These are phyloP conservation scores for Coemansia sp. DNA, from an alignment of 192 early-diverging fungal genomes.

Conservation along the genomic window DNA sequence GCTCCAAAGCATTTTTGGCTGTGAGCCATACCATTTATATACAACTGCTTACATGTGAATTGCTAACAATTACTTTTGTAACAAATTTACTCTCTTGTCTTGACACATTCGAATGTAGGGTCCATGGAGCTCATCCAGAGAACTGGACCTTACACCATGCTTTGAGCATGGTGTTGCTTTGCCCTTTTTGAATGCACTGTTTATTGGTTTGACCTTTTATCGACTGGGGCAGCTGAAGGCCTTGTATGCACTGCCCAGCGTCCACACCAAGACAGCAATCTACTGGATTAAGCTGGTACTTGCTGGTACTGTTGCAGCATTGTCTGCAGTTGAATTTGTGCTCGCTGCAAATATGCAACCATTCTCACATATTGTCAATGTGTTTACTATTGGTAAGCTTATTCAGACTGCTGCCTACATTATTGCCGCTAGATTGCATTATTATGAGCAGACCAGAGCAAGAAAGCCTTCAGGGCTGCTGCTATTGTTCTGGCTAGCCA, in stretches of 20 bases:
- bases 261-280: background rate
- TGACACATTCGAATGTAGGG: slow-evolving; percentile 8
- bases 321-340: slow-evolving; percentile 6
- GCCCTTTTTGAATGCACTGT: slow-evolving; percentile 11
- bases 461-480: slow-evolving; percentile 16
- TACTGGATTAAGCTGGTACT: slow-evolving; percentile 16
- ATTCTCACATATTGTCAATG: background rate
- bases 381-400: slow-evolving; percentile 9
- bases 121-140: slow-evolving; percentile 18
- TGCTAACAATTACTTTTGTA: no score
- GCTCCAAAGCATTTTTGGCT: no score
- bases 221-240: background rate
- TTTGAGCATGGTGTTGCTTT: slow-evolving; percentile 23
- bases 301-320: background rate
- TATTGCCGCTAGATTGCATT: slow-evolving; percentile 6
- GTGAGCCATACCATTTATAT: no score
- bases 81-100: background rate
- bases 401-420: slow-evolving; percentile 4
- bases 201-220: slow-evolving; percentile 6
- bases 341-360: background rate
- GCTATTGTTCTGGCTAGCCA: slow-evolving; percentile 33
- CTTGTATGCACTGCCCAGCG: background rate
- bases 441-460: slow-evolving; percentile 20
- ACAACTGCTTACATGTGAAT: no score
- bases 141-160: slow-evolving; percentile 31